phyloP scores from a whole-genome alignment of 306 rosid genomes.

The Cicer cuneatum region DNA sequence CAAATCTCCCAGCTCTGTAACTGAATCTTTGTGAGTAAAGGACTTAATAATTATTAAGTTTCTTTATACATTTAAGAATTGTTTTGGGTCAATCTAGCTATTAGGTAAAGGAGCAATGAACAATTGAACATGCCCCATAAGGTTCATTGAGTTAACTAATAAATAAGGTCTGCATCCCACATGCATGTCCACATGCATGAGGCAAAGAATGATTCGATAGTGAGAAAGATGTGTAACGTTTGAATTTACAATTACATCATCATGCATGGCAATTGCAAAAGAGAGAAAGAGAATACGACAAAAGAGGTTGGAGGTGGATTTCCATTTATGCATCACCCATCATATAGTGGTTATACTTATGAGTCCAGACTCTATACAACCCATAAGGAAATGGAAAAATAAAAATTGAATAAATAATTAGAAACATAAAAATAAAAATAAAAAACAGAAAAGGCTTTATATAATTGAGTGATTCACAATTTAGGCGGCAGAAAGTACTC shows the following conservation, averaged over 20 bases:
- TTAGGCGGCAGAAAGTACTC: slow-evolving; percentile 57
- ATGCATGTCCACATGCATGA: slow-evolving; percentile 40
- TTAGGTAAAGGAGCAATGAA: slow-evolving; percentile 37
- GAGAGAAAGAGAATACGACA: slow-evolving; percentile 3
- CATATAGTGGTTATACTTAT: slow-evolving; percentile 44
- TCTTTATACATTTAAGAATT: neutral
- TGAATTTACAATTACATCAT: neutral
- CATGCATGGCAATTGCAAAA: neutral
- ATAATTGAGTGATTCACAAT: slow-evolving; percentile 21
- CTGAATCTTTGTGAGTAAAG: slow-evolving; percentile 20
- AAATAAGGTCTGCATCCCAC: neutral
- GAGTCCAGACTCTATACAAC: slow-evolving; percentile 35
- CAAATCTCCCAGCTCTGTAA: neutral
- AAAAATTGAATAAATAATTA: neutral
- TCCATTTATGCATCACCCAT: slow-evolving; percentile 50
- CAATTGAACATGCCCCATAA: slow-evolving; percentile 22
- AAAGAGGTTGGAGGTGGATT: slow-evolving; percentile 34
- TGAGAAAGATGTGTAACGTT: slow-evolving; percentile 40
- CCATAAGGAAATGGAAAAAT: slow-evolving; percentile 1
- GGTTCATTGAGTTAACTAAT: neutral
- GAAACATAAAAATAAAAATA: neutral
- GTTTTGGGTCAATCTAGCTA: neutral
- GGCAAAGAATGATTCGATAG: slow-evolving; percentile 44
- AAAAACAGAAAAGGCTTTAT: slow-evolving; percentile 29
- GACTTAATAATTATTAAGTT: neutral